These are phyloP conservation scores for Nidularia sp. DNA, from an alignment of 768 basidiomycete genomes.

Conservation along the genomic window DNA sequence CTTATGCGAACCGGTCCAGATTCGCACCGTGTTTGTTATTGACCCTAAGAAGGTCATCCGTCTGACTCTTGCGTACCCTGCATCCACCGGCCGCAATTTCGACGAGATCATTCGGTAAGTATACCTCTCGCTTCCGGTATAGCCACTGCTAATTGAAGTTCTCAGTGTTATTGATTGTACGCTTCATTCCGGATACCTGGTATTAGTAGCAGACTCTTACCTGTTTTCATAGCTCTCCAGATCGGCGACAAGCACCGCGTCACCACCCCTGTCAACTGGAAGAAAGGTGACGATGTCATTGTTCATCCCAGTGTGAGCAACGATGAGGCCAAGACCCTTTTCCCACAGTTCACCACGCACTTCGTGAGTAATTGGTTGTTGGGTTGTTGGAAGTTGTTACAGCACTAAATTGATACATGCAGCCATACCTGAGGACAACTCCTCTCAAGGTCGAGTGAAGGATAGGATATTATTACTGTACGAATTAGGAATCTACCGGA, in stretches of 20 bases:
- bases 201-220: conserved; percentile 19
- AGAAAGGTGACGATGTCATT: conserved; percentile 90
- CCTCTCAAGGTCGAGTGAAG: conserved; percentile 38
- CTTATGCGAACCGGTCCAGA: conserved; percentile 29
- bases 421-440: conserved; percentile 90
- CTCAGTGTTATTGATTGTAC: conserved; percentile 71
- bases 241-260: conserved; percentile 82
- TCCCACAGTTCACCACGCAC: conserved; percentile 80
- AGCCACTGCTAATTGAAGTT: neutral
- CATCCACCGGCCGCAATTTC: conserved; percentile 94
- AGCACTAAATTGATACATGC: conserved; percentile 3
- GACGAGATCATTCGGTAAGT: conserved; percentile 50
- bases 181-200: conserved; percentile 12
- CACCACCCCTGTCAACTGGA: conserved; percentile 95
- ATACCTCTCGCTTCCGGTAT: conserved; percentile 3
- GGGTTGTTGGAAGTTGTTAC: neutral
- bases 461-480: neutral
- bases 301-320: conserved; percentile 80
- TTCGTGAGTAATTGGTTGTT: conserved; percentile 43
- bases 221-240: conserved; percentile 62
- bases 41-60: conserved; percentile 97
- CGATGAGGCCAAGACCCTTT: conserved; percentile 88
- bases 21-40: conserved; percentile 96
- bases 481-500: neutral
- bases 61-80: conserved; percentile 87